These are phyloP conservation scores for Candida taoyuanica DNA, from an alignment of 805 yeast species.

Conservation along the genomic window DNA sequence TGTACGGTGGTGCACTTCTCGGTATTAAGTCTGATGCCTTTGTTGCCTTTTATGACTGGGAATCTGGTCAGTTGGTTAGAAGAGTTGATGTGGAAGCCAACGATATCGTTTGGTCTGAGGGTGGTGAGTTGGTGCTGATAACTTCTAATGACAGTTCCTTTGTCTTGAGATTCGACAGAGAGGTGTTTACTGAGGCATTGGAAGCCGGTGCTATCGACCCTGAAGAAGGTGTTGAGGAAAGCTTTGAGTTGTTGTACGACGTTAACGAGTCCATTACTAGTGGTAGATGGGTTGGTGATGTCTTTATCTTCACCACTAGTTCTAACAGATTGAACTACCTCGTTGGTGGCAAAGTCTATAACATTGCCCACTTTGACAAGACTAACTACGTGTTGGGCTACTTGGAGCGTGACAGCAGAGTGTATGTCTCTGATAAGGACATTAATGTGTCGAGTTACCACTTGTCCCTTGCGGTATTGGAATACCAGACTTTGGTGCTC, in stretches of 20 bases:
- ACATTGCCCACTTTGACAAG: constrained; percentile 88
- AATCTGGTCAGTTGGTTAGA: constrained; percentile 74
- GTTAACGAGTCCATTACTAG: constrained; percentile 76
- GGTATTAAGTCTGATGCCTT: constrained; percentile 83
- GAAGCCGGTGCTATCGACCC: constrained; percentile 54
- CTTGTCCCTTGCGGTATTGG: constrained; percentile 80
- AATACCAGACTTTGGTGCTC: constrained; percentile 91
- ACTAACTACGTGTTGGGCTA: constrained; percentile 85
- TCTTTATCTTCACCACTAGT: constrained; percentile 83
- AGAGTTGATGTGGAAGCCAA: constrained; percentile 81
- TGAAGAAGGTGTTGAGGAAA: constrained; percentile 85
- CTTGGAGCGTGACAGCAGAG: constrained; percentile 82
- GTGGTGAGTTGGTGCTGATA: constrained; percentile 83
- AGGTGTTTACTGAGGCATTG: constrained; percentile 57
- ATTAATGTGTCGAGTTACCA: constrained; percentile 76
- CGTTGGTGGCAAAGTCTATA: constrained; percentile 91
- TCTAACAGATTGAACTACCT: constrained; percentile 87
- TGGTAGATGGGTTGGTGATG: constrained; percentile 97
- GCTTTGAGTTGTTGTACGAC: constrained; percentile 82
- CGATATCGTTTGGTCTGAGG: constrained; percentile 88
- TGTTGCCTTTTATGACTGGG: constrained; percentile 93
- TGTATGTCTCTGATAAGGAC: constrained; percentile 89
- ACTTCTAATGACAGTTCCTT: constrained; percentile 68
- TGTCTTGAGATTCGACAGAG: constrained; percentile 70
- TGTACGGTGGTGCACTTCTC: constrained; percentile 84